Evolutionary conservation across 164 flowering plant species (phyloP).

Genomic region (Vitis riparia): DNA sequence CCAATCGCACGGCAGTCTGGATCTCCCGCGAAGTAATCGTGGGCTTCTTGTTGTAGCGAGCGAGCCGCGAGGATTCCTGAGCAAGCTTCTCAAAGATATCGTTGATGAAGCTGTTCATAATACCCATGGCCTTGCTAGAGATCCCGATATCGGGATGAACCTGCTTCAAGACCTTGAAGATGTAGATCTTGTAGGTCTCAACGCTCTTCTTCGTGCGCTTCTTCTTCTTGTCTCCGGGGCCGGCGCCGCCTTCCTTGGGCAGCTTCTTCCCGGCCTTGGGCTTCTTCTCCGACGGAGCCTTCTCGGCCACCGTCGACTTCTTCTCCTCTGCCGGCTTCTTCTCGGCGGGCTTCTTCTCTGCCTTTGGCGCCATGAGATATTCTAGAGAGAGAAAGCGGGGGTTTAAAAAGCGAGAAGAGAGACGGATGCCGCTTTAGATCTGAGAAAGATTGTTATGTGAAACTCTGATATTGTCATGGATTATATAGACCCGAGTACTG

Average conservation of each 20-base stretch:
- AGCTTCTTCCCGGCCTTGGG: constrained; percentile 27
- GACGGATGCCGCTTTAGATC: too few species aligned
- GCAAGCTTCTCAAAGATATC: constrained; percentile 30
- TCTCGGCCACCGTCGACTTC: constrained; percentile 9
- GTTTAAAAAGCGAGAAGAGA: too few species aligned
- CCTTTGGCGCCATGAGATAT: constrained; percentile 15
- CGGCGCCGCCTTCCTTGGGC: constrained; percentile 21
- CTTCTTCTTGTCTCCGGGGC: constrained; percentile 25
- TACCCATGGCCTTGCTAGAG: constrained; percentile 29
- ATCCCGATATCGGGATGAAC: constrained; percentile 30
- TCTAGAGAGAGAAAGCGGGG: background rate
- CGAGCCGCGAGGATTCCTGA: constrained; percentile 14
- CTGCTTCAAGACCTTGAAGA: constrained; percentile 30
- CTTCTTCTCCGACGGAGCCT: constrained; percentile 21
- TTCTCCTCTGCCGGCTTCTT: constrained; percentile 20
- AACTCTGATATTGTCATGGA: background rate
- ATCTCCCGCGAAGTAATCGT: constrained; percentile 30
- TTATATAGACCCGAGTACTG: background rate
- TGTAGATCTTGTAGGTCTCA: constrained; percentile 33
- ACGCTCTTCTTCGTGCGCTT: constrained; percentile 21
- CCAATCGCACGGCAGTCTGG: constrained; percentile 29
- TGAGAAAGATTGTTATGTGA: too few species aligned
- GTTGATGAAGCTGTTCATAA: constrained; percentile 21
- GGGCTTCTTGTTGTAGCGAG: constrained; percentile 30
- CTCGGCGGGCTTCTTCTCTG: constrained; percentile 20